These are phyloP conservation scores for Blumeria graminis DNA, from an alignment of 2,329 filamentous ascomycete species.

Conservation along the genomic window DNA sequence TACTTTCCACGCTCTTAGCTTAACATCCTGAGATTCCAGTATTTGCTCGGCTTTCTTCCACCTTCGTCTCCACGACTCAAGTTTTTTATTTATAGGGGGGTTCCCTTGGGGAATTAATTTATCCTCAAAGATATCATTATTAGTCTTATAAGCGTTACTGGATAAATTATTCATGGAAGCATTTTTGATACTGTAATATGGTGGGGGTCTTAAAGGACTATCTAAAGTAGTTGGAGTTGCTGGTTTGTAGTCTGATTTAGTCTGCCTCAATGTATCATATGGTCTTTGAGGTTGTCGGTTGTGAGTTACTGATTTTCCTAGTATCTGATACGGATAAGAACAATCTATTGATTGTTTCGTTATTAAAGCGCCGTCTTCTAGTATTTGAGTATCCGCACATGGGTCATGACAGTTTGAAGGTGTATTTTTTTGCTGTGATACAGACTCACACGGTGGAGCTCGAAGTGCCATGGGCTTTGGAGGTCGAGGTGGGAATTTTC, in stretches of 20 bases:
- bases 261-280: slow-evolving; percentile 11
- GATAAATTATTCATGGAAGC: slow-evolving; percentile 4
- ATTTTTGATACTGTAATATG: slow-evolving; percentile 5
- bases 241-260: background rate
- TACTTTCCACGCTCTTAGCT: slow-evolving; percentile 47
- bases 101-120: slow-evolving; percentile 8
- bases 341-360: no score
- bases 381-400: no score
- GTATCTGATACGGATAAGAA: no score
- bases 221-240: slow-evolving; percentile 4
- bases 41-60: slow-evolving; percentile 38
- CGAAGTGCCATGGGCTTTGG: slow-evolving; percentile 31
- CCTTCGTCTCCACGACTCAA: slow-evolving; percentile 47
- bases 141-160: slow-evolving; percentile 9
- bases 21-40: slow-evolving; percentile 39
- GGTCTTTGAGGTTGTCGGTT: background rate
- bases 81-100: slow-evolving; percentile 32
- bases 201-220: slow-evolving; percentile 8
- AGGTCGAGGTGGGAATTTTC: slow-evolving; percentile 28
- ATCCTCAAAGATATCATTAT: slow-evolving; percentile 11
- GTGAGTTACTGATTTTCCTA: no score
- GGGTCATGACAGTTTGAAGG: no score
- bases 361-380: no score
- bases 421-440: slow-evolving; percentile 13
- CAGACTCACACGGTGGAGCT: slow-evolving; percentile 14